A percentile compares a stretch with the other conserved stretches of the same genome.
phyloP scores from a whole-genome alignment of 805 yeast species.

The Dipodascus geniculatus region DNA sequence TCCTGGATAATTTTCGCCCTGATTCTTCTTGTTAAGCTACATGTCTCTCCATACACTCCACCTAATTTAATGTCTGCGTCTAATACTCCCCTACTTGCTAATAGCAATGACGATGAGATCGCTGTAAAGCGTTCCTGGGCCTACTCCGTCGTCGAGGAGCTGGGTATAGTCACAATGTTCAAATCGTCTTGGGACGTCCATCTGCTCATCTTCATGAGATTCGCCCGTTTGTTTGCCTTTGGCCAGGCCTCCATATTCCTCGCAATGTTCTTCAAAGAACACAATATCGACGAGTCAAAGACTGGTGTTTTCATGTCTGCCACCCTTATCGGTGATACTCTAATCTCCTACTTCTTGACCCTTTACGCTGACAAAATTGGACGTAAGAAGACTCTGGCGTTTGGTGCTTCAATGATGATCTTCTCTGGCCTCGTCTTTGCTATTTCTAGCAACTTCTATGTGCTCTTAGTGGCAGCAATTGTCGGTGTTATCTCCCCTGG shows the following conservation, averaged over 20 bases:
- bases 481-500: conserved; percentile 45
- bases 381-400: conserved; percentile 29
- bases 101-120: background rate
- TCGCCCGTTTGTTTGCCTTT: conserved; percentile 27
- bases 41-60: no score
- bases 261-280: conserved; percentile 33
- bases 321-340: conserved; percentile 40
- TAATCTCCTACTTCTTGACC: conserved; percentile 36
- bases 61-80: no score
- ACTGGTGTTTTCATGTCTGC: conserved; percentile 40
- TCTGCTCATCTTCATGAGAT: conserved; percentile 21
- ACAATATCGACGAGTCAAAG: conserved; percentile 31
- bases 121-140: background rate
- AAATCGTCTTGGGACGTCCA: conserved; percentile 23
- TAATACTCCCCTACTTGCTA: background rate
- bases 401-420: conserved; percentile 33
- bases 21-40: no score
- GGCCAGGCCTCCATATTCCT: conserved; percentile 29
- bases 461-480: conserved; percentile 31
- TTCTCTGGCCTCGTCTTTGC: conserved; percentile 34
- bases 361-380: conserved; percentile 38
- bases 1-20: no score
- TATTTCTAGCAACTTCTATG: conserved; percentile 23
- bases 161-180: conserved; percentile 18
- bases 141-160: background rate